phyloP scores from a whole-genome alignment of 768 basidiomycete genomes.

The Pisolithus microcarpus region DNA sequence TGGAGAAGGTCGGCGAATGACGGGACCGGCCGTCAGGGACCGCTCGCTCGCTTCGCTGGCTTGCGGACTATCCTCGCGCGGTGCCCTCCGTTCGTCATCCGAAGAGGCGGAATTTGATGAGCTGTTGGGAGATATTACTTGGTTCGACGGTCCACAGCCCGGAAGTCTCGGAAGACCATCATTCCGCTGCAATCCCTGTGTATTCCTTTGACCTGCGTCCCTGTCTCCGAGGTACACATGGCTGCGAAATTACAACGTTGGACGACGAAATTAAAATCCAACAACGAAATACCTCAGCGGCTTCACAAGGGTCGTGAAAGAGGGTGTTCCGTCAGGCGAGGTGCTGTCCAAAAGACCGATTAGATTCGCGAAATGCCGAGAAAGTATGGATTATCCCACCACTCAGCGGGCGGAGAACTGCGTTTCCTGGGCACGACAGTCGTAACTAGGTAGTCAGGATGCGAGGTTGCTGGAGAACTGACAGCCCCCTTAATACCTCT shows the following conservation, averaged over 20 bases:
- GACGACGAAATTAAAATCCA: conserved; percentile 5
- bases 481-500: conserved; percentile 10
- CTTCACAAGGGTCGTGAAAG: conserved; percentile 16
- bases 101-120: conserved; percentile 22
- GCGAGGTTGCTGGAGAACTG: conserved; percentile 25
- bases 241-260: conserved; percentile 8
- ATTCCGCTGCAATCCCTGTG: conserved; percentile 12
- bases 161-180: conserved; percentile 5
- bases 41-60: conserved; percentile 27
- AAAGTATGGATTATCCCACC: conserved; percentile 16
- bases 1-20: conserved; percentile 19
- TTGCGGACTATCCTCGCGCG: conserved; percentile 25
- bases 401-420: conserved; percentile 24
- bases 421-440: conserved; percentile 27
- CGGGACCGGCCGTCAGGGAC: conserved; percentile 10
- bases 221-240: conserved; percentile 18
- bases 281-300: conserved; percentile 21
- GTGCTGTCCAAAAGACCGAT: conserved; percentile 10
- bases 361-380: conserved; percentile 4
- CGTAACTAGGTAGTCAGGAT: conserved; percentile 21
- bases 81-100: conserved; percentile 23
- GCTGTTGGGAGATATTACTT: conserved; percentile 7
- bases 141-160: conserved; percentile 4
- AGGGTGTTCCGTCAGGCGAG: conserved; percentile 9
- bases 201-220: conserved; percentile 5